Percentiles rank a stretch among this genome's conserved stretches.
Conservation (phyloP, 2,329 filamentous ascomycete genomes). For the Dothistroma pini region DNA sequence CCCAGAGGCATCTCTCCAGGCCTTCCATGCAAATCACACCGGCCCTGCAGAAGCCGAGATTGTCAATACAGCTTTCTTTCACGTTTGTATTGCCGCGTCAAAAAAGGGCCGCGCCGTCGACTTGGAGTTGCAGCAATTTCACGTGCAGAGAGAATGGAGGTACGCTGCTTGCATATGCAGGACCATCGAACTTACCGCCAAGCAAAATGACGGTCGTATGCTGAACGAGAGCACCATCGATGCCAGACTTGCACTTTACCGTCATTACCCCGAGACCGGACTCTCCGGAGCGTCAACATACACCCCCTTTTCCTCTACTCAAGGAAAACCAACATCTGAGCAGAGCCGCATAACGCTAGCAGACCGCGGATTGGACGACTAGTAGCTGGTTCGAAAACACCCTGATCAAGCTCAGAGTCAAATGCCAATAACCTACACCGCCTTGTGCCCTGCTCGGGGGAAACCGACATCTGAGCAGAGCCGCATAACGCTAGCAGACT, state of each 20-base stretch:
- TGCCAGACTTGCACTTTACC: background rate
- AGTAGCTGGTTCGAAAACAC: too few species aligned
- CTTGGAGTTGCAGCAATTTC: background rate
- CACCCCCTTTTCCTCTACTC: too few species aligned
- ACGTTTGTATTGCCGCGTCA: background rate
- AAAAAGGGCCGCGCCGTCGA: background rate
- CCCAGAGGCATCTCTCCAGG: constrained; percentile 1
- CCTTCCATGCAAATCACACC: background rate
- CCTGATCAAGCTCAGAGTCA: too few species aligned
- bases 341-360: too few species aligned
- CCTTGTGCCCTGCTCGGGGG: too few species aligned
- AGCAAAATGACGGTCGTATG: too few species aligned
- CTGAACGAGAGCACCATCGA: background rate
- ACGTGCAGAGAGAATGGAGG: background rate
- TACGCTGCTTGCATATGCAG: background rate
- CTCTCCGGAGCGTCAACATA: background rate
- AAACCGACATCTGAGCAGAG: too few species aligned
- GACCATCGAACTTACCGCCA: too few species aligned
- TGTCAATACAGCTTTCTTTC: background rate
- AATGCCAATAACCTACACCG: too few species aligned
- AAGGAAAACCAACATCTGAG: too few species aligned
- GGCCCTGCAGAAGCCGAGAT: constrained; percentile 3
- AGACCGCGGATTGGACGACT: too few species aligned
- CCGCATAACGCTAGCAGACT: too few species aligned
- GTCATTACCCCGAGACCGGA: constrained; percentile 12